Evolutionary conservation across 306 rosid genomes (phyloP), one percentile per base, ranked within the genome.

Genomic region (Citrullus amarus): DNA sequence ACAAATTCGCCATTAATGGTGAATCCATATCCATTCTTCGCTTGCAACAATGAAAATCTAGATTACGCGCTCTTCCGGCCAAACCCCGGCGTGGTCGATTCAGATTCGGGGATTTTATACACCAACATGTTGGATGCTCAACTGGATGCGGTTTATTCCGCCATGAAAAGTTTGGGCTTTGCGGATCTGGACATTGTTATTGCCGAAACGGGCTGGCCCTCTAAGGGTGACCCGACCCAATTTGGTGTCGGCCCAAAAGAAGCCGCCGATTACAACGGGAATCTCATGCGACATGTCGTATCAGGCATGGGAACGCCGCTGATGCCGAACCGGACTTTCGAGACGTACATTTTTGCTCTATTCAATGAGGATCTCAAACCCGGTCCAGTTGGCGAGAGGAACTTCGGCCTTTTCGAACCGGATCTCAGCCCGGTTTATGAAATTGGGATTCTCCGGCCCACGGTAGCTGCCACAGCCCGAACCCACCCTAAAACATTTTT

Each of bases 41-140:
- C 89, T 32, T 83, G 8, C 78, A 79, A 96, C 2, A 46, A 75
- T 17, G 83, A 81, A 1, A 86, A 83, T 3, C 83, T 93, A 1
- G 91, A 90, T 59, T 93, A 78, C 51, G 89, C 91, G 6, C 87
- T 93, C 28, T 90, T 93, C 57, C 66, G 88, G 34, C 81, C 86
- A 0, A 88, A 88, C 50, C 6, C 84, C 4, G 93, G 97, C 1
- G 86, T 83, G 22, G 10, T 81, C 8, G 98, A 93, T 53, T 81
- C 62, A 2, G 81, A 80, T 59, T 88, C 89, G 3, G 83, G 74
- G 39, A 79, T 86, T 6, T 44, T 22, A 4, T 93, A 91, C 76
- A 84, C 89, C 2, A 93, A 89, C 82, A 91, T 90, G 98, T 63
- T 89, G 43, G 98, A 93, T 78, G 97, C 97, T 0, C 96, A 93